Evolutionary conservation across 768 basidiomycete genomes (phyloP).

Genomic region (Rhodotorula kratochvilovae): DNA sequence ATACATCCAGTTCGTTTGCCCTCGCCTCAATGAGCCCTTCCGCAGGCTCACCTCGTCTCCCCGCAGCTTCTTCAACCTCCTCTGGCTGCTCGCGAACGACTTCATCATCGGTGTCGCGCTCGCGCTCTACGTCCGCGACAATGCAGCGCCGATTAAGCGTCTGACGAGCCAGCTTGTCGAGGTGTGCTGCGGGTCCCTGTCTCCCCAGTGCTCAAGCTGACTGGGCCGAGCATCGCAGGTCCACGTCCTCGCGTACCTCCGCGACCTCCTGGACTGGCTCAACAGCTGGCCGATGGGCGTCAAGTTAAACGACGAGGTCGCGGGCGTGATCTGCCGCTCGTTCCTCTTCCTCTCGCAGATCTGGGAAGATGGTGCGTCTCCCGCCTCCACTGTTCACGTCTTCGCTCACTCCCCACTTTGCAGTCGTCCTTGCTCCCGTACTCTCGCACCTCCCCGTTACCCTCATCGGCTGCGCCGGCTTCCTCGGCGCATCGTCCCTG

Average conservation of each 20-base stretch:
- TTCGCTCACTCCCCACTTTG: conserved; percentile 18
- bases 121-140: conserved; percentile 66
- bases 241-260: conserved; percentile 54
- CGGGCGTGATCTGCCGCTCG: conserved; percentile 69
- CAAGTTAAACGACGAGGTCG: conserved; percentile 93
- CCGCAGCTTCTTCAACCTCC: conserved; percentile 60
- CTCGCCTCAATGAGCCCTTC: conserved; percentile 45
- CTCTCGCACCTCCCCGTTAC: conserved; percentile 49
- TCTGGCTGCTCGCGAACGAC: conserved; percentile 90
- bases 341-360: conserved; percentile 62
- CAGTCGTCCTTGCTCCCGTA: conserved; percentile 34
- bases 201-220: background rate
- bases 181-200: conserved; percentile 45
- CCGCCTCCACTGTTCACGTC: background rate
- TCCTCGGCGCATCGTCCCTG: conserved; percentile 57
- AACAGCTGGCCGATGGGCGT: conserved; percentile 94
- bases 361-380: conserved; percentile 66
- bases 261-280: conserved; percentile 67
- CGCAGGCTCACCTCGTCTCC: background rate
- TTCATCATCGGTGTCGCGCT: conserved; percentile 73
- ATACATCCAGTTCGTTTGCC: conserved; percentile 10
- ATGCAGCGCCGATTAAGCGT: conserved; percentile 54
- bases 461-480: conserved; percentile 43
- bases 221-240: conserved; percentile 36
- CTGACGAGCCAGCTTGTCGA: conserved; percentile 48